Percentiles rank a stretch among this genome's conserved stretches.
Conservation (phyloP, 441 rosid species). For the Euphorbia schlechtendalii region DNA sequence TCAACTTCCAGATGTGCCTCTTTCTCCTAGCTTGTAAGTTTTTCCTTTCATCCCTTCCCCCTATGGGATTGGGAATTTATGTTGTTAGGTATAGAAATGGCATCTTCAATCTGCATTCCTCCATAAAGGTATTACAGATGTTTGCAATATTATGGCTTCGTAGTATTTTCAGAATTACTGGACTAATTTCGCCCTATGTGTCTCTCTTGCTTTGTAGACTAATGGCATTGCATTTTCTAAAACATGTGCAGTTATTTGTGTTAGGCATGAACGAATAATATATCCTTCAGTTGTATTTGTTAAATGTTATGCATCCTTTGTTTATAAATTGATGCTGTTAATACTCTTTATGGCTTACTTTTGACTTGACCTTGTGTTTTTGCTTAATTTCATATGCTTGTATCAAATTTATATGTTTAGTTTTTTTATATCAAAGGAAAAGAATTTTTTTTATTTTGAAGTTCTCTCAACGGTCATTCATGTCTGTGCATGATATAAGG, state of each 20-base stretch:
- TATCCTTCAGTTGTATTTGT: background rate
- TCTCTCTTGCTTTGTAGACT: background rate
- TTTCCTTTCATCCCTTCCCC: background rate
- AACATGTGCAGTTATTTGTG: background rate
- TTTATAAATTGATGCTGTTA: background rate
- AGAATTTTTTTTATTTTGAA: background rate
- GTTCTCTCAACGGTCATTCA: no score
- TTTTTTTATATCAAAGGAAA: no score
- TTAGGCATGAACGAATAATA: background rate
- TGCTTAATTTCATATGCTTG: no score
- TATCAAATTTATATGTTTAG: no score
- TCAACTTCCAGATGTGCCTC: slow-evolving; percentile 77
- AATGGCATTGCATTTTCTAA: background rate
- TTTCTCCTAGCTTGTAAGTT: slow-evolving; percentile 79
- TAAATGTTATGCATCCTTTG: background rate
- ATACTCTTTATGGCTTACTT: background rate
- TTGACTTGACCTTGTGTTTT: no score
- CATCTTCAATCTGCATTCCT: background rate
- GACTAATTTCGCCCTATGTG: background rate
- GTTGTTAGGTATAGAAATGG: background rate
- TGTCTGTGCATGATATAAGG: no score
- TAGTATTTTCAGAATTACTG: background rate
- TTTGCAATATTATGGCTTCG: background rate
- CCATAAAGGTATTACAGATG: background rate
- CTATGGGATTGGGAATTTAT: background rate